A percentile compares a stretch with the other conserved stretches of the same genome.
These are phyloP conservation scores for Groenewaldozyma tartarivorans DNA, from an alignment of 805 yeast genomes.

Conservation along the genomic window DNA sequence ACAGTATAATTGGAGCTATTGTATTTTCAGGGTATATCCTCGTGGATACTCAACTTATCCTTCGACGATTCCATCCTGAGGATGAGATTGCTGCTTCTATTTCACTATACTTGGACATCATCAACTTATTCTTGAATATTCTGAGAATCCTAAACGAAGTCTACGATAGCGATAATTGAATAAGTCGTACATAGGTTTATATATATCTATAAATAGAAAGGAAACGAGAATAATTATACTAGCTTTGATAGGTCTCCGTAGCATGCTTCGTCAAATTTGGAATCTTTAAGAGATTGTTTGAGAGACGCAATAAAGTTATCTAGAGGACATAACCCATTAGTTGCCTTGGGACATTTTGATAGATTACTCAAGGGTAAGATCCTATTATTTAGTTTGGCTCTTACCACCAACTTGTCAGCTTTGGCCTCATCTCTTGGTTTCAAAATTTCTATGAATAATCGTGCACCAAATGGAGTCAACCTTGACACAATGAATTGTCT, in stretches of 20 bases:
- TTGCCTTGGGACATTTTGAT: conserved; percentile 24
- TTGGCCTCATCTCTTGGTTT: too few species aligned
- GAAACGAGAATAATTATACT: not conserved
- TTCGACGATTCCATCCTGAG: conserved; percentile 68
- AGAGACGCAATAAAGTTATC: conserved; percentile 13
- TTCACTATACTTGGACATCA: conserved; percentile 67
- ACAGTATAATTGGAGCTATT: conserved; percentile 65
- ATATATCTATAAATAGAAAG: conserved; percentile 1
- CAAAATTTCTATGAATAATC: conserved; percentile 31
- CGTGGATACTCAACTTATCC: conserved; percentile 72
- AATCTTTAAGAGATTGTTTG: conserved; percentile 4
- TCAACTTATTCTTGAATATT: conserved; percentile 71
- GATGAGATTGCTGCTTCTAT: conserved; percentile 81
- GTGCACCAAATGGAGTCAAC: conserved; percentile 34
- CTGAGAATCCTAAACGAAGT: conserved; percentile 45
- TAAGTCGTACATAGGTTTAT: not conserved
- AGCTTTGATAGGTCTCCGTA: not conserved
- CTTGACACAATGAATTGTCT: conserved; percentile 31
- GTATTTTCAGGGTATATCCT: conserved; percentile 63
- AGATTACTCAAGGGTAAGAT: conserved; percentile 29
- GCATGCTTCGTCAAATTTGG: conserved; percentile 12
- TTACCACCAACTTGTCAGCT: conserved; percentile 23
- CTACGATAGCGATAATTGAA: conserved; percentile 10
- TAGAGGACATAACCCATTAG: conserved; percentile 27
- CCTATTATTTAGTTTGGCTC: conserved; percentile 30